A percentile compares a stretch with the other conserved stretches of the same genome.
Conservation (phyloP, 2,329 filamentous ascomycete species). For the Neobulgaria alba region DNA sequence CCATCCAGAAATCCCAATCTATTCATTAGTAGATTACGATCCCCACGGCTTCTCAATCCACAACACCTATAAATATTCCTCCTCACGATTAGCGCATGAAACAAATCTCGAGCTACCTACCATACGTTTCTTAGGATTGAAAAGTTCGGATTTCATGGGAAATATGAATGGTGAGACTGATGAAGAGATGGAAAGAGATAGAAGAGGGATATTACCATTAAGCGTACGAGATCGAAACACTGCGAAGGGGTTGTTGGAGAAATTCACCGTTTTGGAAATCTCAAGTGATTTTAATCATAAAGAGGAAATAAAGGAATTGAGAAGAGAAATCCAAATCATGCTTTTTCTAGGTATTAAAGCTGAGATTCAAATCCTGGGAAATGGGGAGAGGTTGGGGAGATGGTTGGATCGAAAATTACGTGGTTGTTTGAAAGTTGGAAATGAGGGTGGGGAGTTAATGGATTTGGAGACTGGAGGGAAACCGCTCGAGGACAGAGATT, state of each 20-base stretch:
- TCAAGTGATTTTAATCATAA: neutral
- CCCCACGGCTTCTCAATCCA: constrained; percentile 69
- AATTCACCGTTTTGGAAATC: constrained; percentile 27
- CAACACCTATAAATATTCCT: constrained; percentile 64
- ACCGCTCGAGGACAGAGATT: no score
- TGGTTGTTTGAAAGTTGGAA: neutral
- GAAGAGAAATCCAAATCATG: constrained; percentile 60
- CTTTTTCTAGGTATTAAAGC: constrained; percentile 66
- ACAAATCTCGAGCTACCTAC: constrained; percentile 38
- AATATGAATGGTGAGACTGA: neutral
- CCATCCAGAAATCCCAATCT: constrained; percentile 45
- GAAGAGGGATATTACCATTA: constrained; percentile 7
- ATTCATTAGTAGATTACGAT: constrained; percentile 65
- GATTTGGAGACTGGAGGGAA: no score
- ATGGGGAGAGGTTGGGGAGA: constrained; percentile 15
- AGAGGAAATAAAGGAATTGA: constrained; percentile 32
- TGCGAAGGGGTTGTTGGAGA: constrained; percentile 45
- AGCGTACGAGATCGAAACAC: constrained; percentile 42
- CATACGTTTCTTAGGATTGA: constrained; percentile 57
- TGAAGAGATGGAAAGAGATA: neutral
- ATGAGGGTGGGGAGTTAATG: neutral
- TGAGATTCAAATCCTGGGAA: constrained; percentile 65
- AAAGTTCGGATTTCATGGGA: constrained; percentile 24
- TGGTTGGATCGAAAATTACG: constrained; percentile 24
- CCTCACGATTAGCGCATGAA: constrained; percentile 54